Base-by-base conservation (phyloP, 2,329 filamentous ascomycete species). In the Blumeria hordei region DNA sequence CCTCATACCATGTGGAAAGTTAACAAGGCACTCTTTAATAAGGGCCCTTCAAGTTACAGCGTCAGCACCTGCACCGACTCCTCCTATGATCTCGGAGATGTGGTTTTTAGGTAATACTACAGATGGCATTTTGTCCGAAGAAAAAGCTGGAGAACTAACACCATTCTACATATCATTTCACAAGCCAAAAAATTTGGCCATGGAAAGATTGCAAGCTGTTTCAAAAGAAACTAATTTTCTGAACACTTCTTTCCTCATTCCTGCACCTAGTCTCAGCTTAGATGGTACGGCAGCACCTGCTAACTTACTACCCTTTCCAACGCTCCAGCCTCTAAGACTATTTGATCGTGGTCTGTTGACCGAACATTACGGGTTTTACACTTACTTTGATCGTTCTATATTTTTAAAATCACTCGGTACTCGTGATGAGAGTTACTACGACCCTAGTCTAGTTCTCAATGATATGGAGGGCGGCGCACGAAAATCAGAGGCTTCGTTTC, bases 321-420 rank as follows among this genome's bases (percentile, higher is more conserved):
- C 71, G 6, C 77, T 82, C 57, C 92, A 96, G 63, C 90, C 87
- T 0, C 72, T 96, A 11, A 78, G 85, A 1, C 75, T 96, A 0
- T 96, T 81, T 66, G 86, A 96, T 66, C 83, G 88, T 18, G 88
- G 84, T 16, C 72, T 84, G 33, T 70, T 75, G 1, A 82, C 81
- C 0, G 90, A 96, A 66, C 87, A 94, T 68, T 95, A 93, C 67
- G 87, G 86, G 2, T 95, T 95, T 69, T 95, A 94, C 69, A 85
- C 77, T 0, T 93, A 94, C 71, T 96, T 85, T 67, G 81, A 88
- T 68, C 85, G 88, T 60, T 83, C 82, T 8, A 85, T 94, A 59
- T 94, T 90, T 70, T 72, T 94, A 58, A 78, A 80, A 61, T 80
- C 78, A 14, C 69, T 73, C 10, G 67, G 68, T 0, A 65, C 69